Conservation (phyloP, 768 basidiomycete species). For the Phlegmacium glaucopus region DNA sequence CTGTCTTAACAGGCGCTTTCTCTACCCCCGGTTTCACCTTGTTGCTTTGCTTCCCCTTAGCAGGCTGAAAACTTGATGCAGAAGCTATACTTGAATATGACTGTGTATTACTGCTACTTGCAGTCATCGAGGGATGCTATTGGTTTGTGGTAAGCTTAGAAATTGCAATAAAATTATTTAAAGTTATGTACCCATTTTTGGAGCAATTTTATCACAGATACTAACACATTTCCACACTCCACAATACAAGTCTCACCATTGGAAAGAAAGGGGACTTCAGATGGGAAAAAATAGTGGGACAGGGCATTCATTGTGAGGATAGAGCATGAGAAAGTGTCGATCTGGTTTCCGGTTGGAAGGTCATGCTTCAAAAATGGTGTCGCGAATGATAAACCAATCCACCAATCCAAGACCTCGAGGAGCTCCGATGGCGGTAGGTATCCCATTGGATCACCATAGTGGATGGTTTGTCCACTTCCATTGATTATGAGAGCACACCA, state of each 20-base stretch:
- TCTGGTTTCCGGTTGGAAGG: no score
- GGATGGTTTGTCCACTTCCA: background rate
- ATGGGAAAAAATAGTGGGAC: no score
- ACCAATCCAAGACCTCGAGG: background rate
- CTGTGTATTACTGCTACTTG: background rate
- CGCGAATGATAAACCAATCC: no score
- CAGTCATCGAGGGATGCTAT: background rate
- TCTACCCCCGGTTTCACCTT: no score
- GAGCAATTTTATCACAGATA: background rate
- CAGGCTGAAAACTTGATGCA: background rate
- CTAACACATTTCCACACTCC: background rate
- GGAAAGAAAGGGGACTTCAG: no score
- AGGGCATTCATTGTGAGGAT: no score
- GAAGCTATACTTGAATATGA: background rate
- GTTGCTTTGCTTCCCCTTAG: background rate
- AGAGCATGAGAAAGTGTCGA: no score
- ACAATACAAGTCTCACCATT: no score
- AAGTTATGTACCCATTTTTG: background rate
- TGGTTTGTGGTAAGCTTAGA: background rate
- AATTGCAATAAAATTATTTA: background rate
- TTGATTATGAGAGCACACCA: background rate
- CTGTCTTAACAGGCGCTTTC: background rate
- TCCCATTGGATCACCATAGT: background rate
- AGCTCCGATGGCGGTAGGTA: background rate
- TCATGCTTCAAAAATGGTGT: no score